Conservation (phyloP, 495 filamentous ascomycete genomes). For the Diplogelasinospora grovesii region DNA sequence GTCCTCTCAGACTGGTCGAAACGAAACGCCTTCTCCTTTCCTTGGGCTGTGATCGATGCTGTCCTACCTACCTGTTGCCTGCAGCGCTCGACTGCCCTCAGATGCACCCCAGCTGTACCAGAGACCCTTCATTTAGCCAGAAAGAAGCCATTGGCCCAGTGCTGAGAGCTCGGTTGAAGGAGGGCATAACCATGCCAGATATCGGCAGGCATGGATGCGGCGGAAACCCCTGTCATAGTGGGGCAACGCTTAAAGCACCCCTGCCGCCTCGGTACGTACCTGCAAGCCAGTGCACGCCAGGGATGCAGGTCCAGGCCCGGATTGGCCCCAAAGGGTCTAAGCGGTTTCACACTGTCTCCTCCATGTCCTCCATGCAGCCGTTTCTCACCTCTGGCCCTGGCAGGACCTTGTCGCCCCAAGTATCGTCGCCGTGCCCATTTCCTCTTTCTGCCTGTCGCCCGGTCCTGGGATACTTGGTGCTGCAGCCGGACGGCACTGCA, state of each 20-base stretch:
- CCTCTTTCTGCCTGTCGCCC: slow-evolving; percentile 9
- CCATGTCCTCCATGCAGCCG: slow-evolving; percentile 21
- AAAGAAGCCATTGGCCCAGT: slow-evolving; percentile 16
- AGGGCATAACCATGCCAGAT: slow-evolving; percentile 16
- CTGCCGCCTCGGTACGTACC: slow-evolving; percentile 14
- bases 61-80: slow-evolving; percentile 7
- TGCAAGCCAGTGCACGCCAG: slow-evolving; percentile 6
- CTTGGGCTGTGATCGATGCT: slow-evolving; percentile 6
- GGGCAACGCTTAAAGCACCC: slow-evolving; percentile 15
- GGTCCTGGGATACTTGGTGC: slow-evolving; percentile 6
- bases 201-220: slow-evolving; percentile 19
- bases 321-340: slow-evolving; percentile 20
- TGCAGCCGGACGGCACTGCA: not conserved
- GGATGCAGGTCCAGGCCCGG: slow-evolving; percentile 12
- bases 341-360: slow-evolving; percentile 27
- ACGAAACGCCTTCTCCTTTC: slow-evolving; percentile 3
- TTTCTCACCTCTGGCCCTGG: slow-evolving; percentile 15
- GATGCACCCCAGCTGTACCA: slow-evolving; percentile 22
- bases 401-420: slow-evolving; percentile 20
- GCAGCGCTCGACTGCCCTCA: slow-evolving; percentile 13
- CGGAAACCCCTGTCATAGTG: slow-evolving; percentile 15
- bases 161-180: slow-evolving; percentile 11
- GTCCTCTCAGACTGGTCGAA: slow-evolving; percentile 2
- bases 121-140: slow-evolving; percentile 25
- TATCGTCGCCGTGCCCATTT: slow-evolving; percentile 12